These are phyloP conservation scores for Paratinospora sagittata DNA, from an alignment of 164 flowering plant genomes.

Conservation along the genomic window DNA sequence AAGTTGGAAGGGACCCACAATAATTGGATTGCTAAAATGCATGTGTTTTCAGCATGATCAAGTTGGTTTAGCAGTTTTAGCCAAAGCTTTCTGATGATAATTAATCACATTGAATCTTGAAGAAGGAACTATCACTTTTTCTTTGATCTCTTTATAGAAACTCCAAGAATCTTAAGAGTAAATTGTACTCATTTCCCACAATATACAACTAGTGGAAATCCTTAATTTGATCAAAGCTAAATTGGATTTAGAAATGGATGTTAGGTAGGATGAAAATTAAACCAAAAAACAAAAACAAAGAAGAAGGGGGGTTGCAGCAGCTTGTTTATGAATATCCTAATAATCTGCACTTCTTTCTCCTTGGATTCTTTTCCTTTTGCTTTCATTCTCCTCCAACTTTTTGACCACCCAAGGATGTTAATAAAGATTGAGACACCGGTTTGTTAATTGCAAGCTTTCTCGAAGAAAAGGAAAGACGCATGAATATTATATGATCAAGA, in stretches of 20 bases:
- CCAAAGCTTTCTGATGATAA: too few species aligned
- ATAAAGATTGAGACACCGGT: conserved; percentile 7
- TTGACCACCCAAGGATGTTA: conserved; percentile 11
- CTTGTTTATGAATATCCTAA: neutral
- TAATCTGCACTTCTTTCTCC: neutral
- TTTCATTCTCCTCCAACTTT: conserved; percentile 6
- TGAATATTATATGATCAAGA: too few species aligned
- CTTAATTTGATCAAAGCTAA: neutral
- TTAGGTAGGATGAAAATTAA: too few species aligned
- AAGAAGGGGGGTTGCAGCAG: too few species aligned
- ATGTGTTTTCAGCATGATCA: too few species aligned
- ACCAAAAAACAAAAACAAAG: too few species aligned
- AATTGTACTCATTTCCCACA: conserved; percentile 5
- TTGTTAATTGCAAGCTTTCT: neutral
- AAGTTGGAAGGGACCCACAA: neutral
- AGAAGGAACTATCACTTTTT: neutral
- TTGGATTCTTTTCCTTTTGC: conserved; percentile 5
- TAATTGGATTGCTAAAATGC: neutral
- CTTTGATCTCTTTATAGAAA: neutral
- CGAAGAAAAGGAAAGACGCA: neutral
- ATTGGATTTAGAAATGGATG: neutral
- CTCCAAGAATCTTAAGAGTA: conserved; percentile 1
- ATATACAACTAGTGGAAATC: neutral
- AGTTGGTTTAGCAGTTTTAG: too few species aligned
- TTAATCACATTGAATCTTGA: neutral